phyloP scores from a whole-genome alignment of 2,329 filamentous ascomycete species.

The Zymoseptoria pseudotritici region DNA sequence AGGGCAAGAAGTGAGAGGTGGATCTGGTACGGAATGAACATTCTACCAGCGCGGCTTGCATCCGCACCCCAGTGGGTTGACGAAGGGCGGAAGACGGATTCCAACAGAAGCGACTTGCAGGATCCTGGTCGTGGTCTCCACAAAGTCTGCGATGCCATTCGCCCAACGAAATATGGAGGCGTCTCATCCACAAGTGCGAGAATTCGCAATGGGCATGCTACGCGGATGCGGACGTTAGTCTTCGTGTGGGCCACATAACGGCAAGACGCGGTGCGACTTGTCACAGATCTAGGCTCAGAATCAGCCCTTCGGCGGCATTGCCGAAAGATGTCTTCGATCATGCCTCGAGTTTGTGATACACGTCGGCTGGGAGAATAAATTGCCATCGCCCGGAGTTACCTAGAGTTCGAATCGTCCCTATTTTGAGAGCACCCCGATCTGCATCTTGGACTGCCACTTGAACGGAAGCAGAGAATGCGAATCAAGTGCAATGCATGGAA shows the following conservation, averaged over 20 bases:
- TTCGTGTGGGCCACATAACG: background rate
- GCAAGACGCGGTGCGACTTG: background rate
- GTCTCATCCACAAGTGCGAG: background rate
- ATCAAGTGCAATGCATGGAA: background rate
- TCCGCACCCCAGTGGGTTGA: background rate
- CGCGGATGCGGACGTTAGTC: constrained; percentile 1
- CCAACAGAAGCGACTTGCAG: background rate
- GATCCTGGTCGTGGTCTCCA: background rate
- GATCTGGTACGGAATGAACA: background rate
- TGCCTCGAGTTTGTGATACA: background rate
- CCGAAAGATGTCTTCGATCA: background rate
- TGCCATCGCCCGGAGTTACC: background rate
- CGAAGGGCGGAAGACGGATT: background rate
- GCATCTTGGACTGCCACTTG: background rate
- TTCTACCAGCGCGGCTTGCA: background rate
- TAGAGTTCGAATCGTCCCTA: background rate
- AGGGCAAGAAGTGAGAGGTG: constrained; percentile 36
- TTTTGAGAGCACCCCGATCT: background rate
- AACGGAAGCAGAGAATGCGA: background rate
- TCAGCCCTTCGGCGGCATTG: background rate
- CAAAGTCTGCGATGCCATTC: background rate
- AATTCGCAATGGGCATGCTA: background rate
- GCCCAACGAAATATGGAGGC: background rate
- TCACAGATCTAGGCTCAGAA: background rate
- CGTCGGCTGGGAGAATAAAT: background rate